Base-by-base conservation (phyloP, 1,284 basidiomycete species). In the Naganishia sp. region DNA sequence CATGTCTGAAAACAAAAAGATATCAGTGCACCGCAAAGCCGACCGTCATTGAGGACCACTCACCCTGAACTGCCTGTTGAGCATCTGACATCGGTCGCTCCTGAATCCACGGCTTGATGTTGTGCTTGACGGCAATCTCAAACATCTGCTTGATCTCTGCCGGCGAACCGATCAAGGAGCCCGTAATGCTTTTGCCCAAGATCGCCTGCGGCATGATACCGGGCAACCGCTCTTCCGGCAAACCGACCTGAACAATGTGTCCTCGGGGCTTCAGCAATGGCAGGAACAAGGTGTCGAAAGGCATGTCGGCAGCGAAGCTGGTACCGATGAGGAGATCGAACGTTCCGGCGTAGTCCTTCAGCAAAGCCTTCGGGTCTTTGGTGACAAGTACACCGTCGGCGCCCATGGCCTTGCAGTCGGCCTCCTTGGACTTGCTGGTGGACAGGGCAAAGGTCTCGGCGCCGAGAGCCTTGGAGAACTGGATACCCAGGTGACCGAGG, bases 401-500 rank as follows among this genome's bases (percentile, higher is more conserved):
- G 31, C 79, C 79, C 76, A 80, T 75, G 70, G 77, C 76, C 49
- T 76, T 67, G 21, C 77, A 79, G 66, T 79, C 78, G 43, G 76
- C 74, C 65, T 74, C 73, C 75, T 81, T 81, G 65, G 67, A 72
- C n/a, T 73, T 72, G 9, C 76, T 76, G 72, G 77, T 76, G 28
- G 75, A 76, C 70, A 81, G 71, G 69, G 63, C 85, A 31, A 82
- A 81, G 11, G 85, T 83, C 55, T 85, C 83, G 3, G 83, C 82
- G 7, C 83, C 84, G 35, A 85, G 72, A 10, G 84, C 83, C 50
- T 80, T 79, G 17, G 83, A 82, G 68, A 84, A 85, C 68, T 84
- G 79, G 35, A 66, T 53, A 21, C 65, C 62, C 13, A 69, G 52
- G 32, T 69, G 65, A 42, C 68, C 68, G 28, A 69, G 62, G 35